Evolutionary conservation across 805 yeast species (phyloP).

Genomic region (Candida railenensis): DNA sequence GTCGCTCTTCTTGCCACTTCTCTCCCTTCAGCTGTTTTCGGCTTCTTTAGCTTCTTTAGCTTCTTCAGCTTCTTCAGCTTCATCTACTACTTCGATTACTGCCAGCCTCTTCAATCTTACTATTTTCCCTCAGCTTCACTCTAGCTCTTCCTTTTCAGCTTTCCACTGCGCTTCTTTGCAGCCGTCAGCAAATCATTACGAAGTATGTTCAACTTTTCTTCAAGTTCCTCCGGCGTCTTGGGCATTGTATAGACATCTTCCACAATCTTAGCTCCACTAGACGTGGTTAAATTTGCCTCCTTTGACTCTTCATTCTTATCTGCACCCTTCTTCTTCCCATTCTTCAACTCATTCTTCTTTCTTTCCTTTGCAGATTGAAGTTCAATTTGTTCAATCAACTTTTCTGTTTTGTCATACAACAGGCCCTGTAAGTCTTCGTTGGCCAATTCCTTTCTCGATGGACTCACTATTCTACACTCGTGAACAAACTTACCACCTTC

Average conservation of each 20-base stretch:
- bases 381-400: constrained; percentile 59
- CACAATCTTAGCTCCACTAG: neutral
- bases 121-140: no score
- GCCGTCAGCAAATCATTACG: constrained; percentile 1
- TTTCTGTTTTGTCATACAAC: constrained; percentile 61
- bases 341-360: constrained; percentile 43
- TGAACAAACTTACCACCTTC: constrained; percentile 71
- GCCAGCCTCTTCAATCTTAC: neutral
- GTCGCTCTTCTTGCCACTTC: no score
- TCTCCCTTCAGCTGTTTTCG: no score
- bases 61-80: neutral
- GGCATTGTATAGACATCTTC: constrained; percentile 35
- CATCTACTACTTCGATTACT: no score
- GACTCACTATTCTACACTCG: constrained; percentile 60
- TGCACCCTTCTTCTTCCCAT: constrained; percentile 17
- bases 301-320: constrained; percentile 12
- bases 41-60: no score
- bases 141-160: neutral
- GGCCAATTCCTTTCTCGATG: constrained; percentile 63
- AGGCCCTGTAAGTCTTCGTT: constrained; percentile 60
- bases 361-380: constrained; percentile 55
- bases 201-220: constrained; percentile 29
- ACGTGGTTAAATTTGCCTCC: constrained; percentile 9
- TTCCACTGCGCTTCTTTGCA: neutral
- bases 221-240: constrained; percentile 32